Base-by-base conservation (phyloP, 23 red algal genomes). In the Gracilaria caudata region DNA sequence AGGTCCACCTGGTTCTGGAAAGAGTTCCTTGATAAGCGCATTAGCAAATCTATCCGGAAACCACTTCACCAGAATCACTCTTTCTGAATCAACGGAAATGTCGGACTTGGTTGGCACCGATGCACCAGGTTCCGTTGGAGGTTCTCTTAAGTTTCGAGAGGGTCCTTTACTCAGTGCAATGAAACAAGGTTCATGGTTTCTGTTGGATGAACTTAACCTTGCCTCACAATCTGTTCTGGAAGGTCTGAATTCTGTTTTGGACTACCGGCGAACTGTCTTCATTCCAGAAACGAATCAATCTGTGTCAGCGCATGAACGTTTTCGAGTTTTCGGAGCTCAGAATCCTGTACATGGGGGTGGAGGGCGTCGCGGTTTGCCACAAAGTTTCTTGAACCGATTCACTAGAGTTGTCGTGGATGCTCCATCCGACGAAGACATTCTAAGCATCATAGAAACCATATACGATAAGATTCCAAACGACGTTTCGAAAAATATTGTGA, bases 1-100 rank as follows among this genome's bases (percentile, higher is more conserved):
- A 77, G 97, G 97, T 26, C 89, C 93, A 60, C 97, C 97, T 29
- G 97, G 97, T 19, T 85, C 88, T 23, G 97, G 97, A 39, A 99
- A 99, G 74, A 99, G 85, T 39, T 86, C 80, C 5, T 82, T 99
- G 30, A 90, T 99, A 7, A 55, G 30, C 20, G 92, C 92, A 0
- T 20, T 99, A 19, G 97, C 97, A n/a, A 29, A 41, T 44, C n/a
- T 51, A 0, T 65, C 60, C 36, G 89, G 89, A 63, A 64, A 56
- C 49, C 30, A 33, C 4, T 73, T 99, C 54, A 73, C 86, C 2
- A 86, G 97, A 59, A 77, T 99, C 77, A 99, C 95, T 51, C 73
- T 99, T 23, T 95, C 92, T 0, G 97, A 99, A 57, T 83, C 82
- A 66, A 99, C 97, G 17, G 97, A 99, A 80, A 99, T 99, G 90